Base-by-base conservation (phyloP, 2,329 filamentous ascomycete species). In the Ilyonectria robusta region DNA sequence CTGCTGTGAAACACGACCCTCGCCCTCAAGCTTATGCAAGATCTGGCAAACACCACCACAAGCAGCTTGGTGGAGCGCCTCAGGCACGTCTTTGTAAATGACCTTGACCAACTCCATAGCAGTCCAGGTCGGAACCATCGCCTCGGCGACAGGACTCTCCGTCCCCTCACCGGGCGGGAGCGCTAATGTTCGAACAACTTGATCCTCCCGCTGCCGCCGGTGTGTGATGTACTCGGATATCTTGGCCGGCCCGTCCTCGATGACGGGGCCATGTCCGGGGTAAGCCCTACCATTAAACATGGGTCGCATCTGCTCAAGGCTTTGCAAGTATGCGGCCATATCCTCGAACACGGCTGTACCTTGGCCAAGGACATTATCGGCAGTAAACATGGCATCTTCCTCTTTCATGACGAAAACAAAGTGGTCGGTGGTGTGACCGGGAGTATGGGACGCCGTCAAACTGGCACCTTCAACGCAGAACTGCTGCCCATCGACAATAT, bases 331-430 rank as follows among this genome's bases (percentile, higher is more conserved):
- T 0, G 83, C 82, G 1, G 82, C 79, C 9, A 97, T 84, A 70
- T 96, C 89, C 78, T 97, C 93, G 72, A 97, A 97, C 0, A 96
- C 93, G 4, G 93, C 91, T 2, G 93, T 97, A 13, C 94, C 94
- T 67, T 97, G 93, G 1, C 94, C 94, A 2, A 97, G 86, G 2
- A 97, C 92, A 77, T 95, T 97, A 80, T 97, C 94, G 7, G 92
- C 94, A 0, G 94, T 97, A 79, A 97, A 96, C 83, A 97, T 90
- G 46, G 93, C 91, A 73, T 94, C 87, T 75, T 97, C 86, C 87
- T 97, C 93, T 51, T 91, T 87, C 5, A 97, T 81, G 6, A 94
- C 79, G 72, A 97, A 91, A 19, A 87, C 89, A 86, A 95, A 92
- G 78, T 98, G 95, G 76, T 98, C 95, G 3, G 84, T 84, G 0